Conservation (phyloP, 2,329 filamentous ascomycete genomes). For the Passalora sequoiae region DNA sequence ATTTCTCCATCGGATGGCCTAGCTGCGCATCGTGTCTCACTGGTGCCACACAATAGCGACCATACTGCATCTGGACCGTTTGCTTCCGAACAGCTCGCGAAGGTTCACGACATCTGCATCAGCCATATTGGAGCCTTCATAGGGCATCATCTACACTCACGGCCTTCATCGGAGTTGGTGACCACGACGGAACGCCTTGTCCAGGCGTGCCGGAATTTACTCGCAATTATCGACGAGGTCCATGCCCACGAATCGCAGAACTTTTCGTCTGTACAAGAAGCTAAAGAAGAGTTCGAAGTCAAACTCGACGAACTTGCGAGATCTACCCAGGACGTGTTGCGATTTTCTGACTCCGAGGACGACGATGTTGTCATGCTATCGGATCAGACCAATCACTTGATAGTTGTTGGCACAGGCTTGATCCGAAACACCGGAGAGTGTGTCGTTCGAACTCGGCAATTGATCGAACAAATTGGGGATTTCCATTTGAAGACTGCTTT, state of each 20-base stretch:
- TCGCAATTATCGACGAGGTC: slow-evolving; percentile 75
- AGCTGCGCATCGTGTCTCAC: slow-evolving; percentile 30
- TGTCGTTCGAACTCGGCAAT: slow-evolving; percentile 75
- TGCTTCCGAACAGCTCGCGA: slow-evolving; percentile 74
- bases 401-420: slow-evolving; percentile 28
- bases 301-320: slow-evolving; percentile 74
- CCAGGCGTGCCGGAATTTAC: slow-evolving; percentile 70
- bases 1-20: slow-evolving; percentile 19
- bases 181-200: slow-evolving; percentile 79
- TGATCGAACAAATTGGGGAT: slow-evolving; percentile 69
- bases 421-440: slow-evolving; percentile 85
- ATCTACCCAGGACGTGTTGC: slow-evolving; percentile 74
- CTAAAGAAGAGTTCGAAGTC: slow-evolving; percentile 71
- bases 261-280: slow-evolving; percentile 60
- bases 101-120: slow-evolving; percentile 80
- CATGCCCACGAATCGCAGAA: slow-evolving; percentile 69
- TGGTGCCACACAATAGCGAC: slow-evolving; percentile 21
- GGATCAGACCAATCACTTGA: slow-evolving; percentile 28
- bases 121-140: slow-evolving; percentile 91
- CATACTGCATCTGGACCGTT: slow-evolving; percentile 52
- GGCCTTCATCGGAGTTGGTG: slow-evolving; percentile 77
- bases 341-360: slow-evolving; percentile 60
- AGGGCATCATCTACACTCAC: slow-evolving; percentile 87
- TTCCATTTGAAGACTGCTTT: slow-evolving; percentile 23
- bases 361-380: slow-evolving; percentile 74